Evolutionary conservation across 345 rosid genomes (phyloP).

Genomic region (Populus tremula): DNA sequence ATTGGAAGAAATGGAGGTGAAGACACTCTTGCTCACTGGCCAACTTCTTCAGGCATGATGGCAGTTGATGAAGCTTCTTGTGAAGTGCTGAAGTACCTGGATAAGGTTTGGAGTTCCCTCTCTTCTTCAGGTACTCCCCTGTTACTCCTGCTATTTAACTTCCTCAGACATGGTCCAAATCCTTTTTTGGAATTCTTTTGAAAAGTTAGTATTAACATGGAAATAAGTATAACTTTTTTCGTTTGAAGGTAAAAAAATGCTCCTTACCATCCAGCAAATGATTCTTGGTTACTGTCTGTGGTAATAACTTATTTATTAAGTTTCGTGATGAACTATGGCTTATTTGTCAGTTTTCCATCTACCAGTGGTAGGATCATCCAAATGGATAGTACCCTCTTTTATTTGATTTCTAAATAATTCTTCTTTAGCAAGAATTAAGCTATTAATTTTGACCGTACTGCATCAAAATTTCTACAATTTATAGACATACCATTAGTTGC

Average conservation of each 20-base stretch:
- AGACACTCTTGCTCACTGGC: slow-evolving; percentile 97
- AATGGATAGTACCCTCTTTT: not conserved
- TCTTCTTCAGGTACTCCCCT: slow-evolving; percentile 66
- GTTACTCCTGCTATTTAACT: not conserved
- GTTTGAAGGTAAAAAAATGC: too few species aligned
- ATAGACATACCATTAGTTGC: not conserved
- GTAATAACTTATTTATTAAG: too few species aligned
- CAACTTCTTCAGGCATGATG: slow-evolving; percentile 67
- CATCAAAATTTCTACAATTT: not conserved
- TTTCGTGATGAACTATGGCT: too few species aligned
- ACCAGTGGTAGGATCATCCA: not conserved
- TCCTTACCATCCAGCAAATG: too few species aligned
- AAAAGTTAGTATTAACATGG: too few species aligned
- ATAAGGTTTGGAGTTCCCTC: slow-evolving; percentile 73
- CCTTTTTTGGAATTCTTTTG: not conserved
- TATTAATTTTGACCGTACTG: not conserved
- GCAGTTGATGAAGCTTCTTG: slow-evolving; percentile 71
- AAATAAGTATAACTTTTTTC: too few species aligned
- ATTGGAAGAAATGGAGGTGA: slow-evolving; percentile 87
- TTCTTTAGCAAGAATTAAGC: not conserved
- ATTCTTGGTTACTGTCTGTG: too few species aligned
- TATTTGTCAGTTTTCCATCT: not conserved
- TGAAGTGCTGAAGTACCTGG: slow-evolving; percentile 76
- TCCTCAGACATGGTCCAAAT: not conserved
- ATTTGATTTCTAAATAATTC: not conserved